phyloP scores from a whole-genome alignment of 2,329 filamentous ascomycete species.

The Cucurbitaria berberidis region DNA sequence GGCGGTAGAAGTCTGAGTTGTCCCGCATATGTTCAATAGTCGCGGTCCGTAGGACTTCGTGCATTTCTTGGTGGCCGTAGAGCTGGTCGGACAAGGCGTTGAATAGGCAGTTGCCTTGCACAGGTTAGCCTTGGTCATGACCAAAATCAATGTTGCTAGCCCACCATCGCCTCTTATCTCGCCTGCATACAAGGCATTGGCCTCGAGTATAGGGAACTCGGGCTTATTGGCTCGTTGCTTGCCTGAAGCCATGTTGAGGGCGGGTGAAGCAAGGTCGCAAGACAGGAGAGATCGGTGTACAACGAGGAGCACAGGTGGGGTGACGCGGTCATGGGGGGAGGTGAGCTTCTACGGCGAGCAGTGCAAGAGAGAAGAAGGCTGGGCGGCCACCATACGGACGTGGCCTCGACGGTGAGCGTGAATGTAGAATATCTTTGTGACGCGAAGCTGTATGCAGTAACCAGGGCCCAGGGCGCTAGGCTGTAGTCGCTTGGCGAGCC shows the following conservation, averaged over 20 bases:
- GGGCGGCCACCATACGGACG: slow-evolving; percentile 32
- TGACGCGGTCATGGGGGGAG: slow-evolving; percentile 36
- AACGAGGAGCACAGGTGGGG: slow-evolving; percentile 31
- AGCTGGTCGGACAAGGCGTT: slow-evolving; percentile 71
- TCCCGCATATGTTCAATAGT: slow-evolving; percentile 68
- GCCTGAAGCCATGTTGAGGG: slow-evolving; percentile 41
- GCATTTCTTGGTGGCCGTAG: slow-evolving; percentile 64
- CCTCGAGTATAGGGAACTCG: slow-evolving; percentile 63
- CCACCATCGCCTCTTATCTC: slow-evolving; percentile 68
- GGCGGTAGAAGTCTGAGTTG: slow-evolving; percentile 67
- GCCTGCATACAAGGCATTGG: slow-evolving; percentile 64
- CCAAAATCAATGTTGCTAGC: slow-evolving; percentile 36
- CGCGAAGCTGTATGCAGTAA: slow-evolving; percentile 35
- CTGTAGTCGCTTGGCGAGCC: slow-evolving; percentile 1
- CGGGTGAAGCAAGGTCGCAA: slow-evolving; percentile 33
- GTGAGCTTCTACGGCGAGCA: slow-evolving; percentile 10
- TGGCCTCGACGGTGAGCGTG: slow-evolving; percentile 30
- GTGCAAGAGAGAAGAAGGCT: slow-evolving; percentile 14
- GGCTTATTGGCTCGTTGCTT: slow-evolving; percentile 37
- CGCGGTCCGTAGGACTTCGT: slow-evolving; percentile 63
- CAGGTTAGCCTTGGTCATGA: slow-evolving; percentile 24
- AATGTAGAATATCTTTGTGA: slow-evolving; percentile 38
- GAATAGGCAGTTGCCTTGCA: slow-evolving; percentile 71
- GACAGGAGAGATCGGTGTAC: slow-evolving; percentile 42
- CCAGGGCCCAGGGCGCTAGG: slow-evolving; percentile 15